Conservation (phyloP, 1,139 yeast genomes). For the Candida tetrigidarum region DNA sequence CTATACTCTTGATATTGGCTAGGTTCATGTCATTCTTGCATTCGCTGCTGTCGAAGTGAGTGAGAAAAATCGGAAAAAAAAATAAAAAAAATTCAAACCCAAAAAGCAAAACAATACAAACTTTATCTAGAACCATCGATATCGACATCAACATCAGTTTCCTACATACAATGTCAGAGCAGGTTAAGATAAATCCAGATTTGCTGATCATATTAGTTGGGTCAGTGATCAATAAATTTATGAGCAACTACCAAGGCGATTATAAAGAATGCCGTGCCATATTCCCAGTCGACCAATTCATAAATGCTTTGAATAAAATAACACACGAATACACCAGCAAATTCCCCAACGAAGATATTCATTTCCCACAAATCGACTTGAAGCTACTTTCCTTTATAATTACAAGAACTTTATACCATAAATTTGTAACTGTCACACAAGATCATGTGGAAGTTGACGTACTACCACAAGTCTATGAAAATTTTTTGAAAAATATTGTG, state of each 20-base stretch:
- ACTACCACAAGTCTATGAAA: slow-evolving; percentile 19
- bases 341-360: slow-evolving; percentile 17
- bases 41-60: too few species aligned
- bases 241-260: slow-evolving; percentile 21
- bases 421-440: slow-evolving; percentile 23
- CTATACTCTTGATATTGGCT: too few species aligned
- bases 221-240: slow-evolving; percentile 31
- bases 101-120: background rate
- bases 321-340: slow-evolving; percentile 20
- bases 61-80: too few species aligned
- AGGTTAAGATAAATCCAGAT: slow-evolving; percentile 20
- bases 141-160: too few species aligned
- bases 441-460: slow-evolving; percentile 24
- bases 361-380: slow-evolving; percentile 18
- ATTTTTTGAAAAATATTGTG: slow-evolving; percentile 29
- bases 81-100: background rate
- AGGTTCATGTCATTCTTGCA: too few species aligned
- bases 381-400: slow-evolving; percentile 18
- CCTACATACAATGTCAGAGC: slow-evolving; percentile 18
- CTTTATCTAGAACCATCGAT: too few species aligned
- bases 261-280: slow-evolving; percentile 19
- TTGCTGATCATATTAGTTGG: slow-evolving; percentile 30
- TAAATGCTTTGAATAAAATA: slow-evolving; percentile 23
- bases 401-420: slow-evolving; percentile 18
- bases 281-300: slow-evolving; percentile 22